Base-by-base conservation (phyloP, 1,284 basidiomycete genomes). In the Rhodofomes roseus region DNA sequence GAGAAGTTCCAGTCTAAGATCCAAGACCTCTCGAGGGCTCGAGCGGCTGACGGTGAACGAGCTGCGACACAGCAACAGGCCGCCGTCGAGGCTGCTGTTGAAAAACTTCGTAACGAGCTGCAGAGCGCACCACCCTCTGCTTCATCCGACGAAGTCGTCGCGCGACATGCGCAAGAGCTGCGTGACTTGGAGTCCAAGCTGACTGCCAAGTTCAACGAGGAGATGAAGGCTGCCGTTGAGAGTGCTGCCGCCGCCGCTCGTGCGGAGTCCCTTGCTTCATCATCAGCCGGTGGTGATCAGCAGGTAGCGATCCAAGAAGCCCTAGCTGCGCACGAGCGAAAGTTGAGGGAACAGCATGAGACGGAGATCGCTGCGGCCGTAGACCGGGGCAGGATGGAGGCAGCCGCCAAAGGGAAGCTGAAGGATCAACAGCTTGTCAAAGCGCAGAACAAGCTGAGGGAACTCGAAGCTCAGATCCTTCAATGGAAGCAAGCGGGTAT, bases 391-490 rank as follows among this genome's bases (percentile, higher is more conserved):
- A 76, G 89, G 54, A 77, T 80, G 73, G 89, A 91, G 63, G 77
- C 79, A 53, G 74, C 67, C 1, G 76, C 82, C 22, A 89, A 88
- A 73, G 69, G 76, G 41, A 89, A 85, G 69, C 64, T 92, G 53
- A 91, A 90, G 73, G 89, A 92, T 63, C 73, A 76, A 2, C 86
- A 87, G 65, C 74, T 91, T 18, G 76, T 84, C 34, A 81, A 77
- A 51, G 75, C 81, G 14, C 84, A 88, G 67, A 74, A 73, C 58
- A 81, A 77, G 60, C 73, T 90, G 52, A 90, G 89, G 72, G 83
- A 86, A 8, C 73, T 89, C 36, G 89, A 91, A 67, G 79, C 78
- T 2, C 81, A 85, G 61, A 78, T 89, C 18, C 70, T 81, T 44
- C 79, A 81, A 62, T 83, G 81, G 80, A 79, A 79, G 63, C 79